Base-by-base conservation (phyloP, 345 rosid species). In the Eutrema yunnanense region DNA sequence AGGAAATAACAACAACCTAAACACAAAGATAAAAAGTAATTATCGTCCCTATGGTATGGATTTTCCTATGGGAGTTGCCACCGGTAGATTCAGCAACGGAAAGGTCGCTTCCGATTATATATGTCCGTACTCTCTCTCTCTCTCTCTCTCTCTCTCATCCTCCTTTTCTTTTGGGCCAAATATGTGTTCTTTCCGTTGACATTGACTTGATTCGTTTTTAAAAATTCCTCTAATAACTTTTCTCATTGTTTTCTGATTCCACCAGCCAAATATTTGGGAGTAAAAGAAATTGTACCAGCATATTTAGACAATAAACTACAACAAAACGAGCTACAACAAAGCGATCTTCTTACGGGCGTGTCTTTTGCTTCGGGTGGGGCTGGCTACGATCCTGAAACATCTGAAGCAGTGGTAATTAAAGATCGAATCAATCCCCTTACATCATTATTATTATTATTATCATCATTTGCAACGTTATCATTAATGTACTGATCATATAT, bases 291-390 rank as follows among this genome's bases (percentile, higher is more conserved):
- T 0, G 38, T 87, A 48, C 96, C 97, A 0, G 79, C 92, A 29
- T 91, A 86, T 76, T 56, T 84, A 6, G 93, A 87, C 51, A 80
- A 83, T 13, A 58, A 75, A 14, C 19, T 89, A 57, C 53, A 59
- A 62, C 71, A 69, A 36, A 43, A 73, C 5, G 6, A 71, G 6
- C 29, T 87, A 47, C 43, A 53, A 48, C 60, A 66, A 26, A 46
- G 75, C 57, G 91, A 87, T 67, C 91, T 91, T 19, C 71, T 69
- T 40, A 85, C 90, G 0, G 96, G 97, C 0, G 93, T 88, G 27
- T 80, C 74, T 62, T 87, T 91, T 63, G 97, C 90, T 34, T 87
- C 96, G 0, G 84, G 87, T 9, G 97, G 87, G 38, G 13, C 83
- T 3, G 97, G 97, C 16, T 91, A 65, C 14, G 84, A 80, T 77